phyloP scores from a whole-genome alignment of 1,139 yeast species.

The Sporopachydermia cereana region DNA sequence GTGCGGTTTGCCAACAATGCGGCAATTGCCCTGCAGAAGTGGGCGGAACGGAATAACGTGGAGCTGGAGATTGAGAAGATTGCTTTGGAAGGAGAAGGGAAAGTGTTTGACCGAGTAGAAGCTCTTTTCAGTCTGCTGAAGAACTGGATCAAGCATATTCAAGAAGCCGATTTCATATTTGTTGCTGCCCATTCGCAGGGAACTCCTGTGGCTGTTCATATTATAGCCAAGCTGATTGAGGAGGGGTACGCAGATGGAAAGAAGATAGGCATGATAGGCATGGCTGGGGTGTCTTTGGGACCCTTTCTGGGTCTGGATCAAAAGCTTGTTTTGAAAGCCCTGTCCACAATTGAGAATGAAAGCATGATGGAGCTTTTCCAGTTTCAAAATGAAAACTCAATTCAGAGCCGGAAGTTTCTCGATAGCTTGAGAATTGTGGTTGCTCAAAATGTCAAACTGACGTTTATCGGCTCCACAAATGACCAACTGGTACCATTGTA shows the following conservation, averaged over 20 bases:
- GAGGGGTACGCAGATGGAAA: constrained; percentile 46
- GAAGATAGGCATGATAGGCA: constrained; percentile 64
- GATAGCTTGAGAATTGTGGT: constrained; percentile 56
- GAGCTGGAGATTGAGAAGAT: constrained; percentile 69
- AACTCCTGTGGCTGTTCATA: constrained; percentile 76
- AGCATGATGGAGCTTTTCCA: constrained; percentile 79
- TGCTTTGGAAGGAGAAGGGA: constrained; percentile 90
- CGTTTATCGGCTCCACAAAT: constrained; percentile 77
- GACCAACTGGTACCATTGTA: constrained; percentile 90
- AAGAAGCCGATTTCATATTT: constrained; percentile 71
- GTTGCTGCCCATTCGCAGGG: constrained; percentile 96
- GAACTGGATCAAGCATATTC: constrained; percentile 61
- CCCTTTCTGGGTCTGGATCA: constrained; percentile 89
- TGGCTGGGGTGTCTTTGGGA: constrained; percentile 94
- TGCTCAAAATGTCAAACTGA: constrained; percentile 59
- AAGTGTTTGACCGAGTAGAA: constrained; percentile 73
- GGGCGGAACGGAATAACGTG: constrained; percentile 50
- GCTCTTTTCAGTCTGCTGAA: constrained; percentile 62
- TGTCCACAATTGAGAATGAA: constrained; percentile 81
- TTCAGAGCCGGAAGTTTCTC: constrained; percentile 59
- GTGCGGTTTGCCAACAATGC: constrained; percentile 80
- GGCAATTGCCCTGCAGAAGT: constrained; percentile 59
- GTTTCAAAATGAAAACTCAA: constrained; percentile 63
- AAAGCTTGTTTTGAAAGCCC: constrained; percentile 72
- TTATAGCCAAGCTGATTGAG: constrained; percentile 60